A percentile compares a stretch with the other conserved stretches of the same genome.
Evolutionary conservation across 1,284 basidiomycete genomes (phyloP).

Genomic region (Exobasidium rhododendri): DNA sequence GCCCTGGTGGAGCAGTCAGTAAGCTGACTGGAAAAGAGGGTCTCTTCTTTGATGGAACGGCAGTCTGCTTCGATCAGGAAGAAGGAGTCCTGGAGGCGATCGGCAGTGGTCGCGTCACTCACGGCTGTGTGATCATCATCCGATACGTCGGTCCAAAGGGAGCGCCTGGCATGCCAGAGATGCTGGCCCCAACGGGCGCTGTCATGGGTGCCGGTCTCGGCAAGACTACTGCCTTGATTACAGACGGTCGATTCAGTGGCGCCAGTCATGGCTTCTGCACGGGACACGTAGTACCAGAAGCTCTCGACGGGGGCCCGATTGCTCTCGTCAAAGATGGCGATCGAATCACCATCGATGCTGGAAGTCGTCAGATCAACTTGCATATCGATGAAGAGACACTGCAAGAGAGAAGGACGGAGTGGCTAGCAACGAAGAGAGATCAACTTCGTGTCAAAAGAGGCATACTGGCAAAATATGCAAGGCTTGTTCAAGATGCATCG

Average conservation of each 20-base stretch:
- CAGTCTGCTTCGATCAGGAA: constrained; percentile 71
- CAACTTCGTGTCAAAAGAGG: constrained; percentile 31
- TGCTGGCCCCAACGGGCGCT: constrained; percentile 66
- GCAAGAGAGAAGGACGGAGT: constrained; percentile 19
- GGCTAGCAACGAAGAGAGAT: constrained; percentile 25
- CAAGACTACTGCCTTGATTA: constrained; percentile 84
- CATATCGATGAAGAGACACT: constrained; percentile 24
- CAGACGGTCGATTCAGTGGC: constrained; percentile 93
- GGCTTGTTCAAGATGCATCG: constrained; percentile 7
- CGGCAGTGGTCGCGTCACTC: constrained; percentile 75
- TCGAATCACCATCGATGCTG: constrained; percentile 69
- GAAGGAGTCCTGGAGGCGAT: constrained; percentile 80
- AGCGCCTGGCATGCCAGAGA: constrained; percentile 75
- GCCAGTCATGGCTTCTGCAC: constrained; percentile 71
- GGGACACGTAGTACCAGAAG: constrained; percentile 85
- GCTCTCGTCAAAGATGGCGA: constrained; percentile 85
- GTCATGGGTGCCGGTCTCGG: constrained; percentile 78
- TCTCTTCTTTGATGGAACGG: constrained; percentile 70
- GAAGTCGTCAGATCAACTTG: constrained; percentile 29
- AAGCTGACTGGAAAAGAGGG: constrained; percentile 98
- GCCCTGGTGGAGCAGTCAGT: constrained; percentile 82
- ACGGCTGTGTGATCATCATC: constrained; percentile 82
- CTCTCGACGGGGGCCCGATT: constrained; percentile 84
- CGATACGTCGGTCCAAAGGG: constrained; percentile 85
- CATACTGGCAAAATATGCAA: constrained; percentile 11